These are phyloP conservation scores for Coemansia sp. DNA, from an alignment of 192 early-diverging fungal genomes.

Conservation along the genomic window DNA sequence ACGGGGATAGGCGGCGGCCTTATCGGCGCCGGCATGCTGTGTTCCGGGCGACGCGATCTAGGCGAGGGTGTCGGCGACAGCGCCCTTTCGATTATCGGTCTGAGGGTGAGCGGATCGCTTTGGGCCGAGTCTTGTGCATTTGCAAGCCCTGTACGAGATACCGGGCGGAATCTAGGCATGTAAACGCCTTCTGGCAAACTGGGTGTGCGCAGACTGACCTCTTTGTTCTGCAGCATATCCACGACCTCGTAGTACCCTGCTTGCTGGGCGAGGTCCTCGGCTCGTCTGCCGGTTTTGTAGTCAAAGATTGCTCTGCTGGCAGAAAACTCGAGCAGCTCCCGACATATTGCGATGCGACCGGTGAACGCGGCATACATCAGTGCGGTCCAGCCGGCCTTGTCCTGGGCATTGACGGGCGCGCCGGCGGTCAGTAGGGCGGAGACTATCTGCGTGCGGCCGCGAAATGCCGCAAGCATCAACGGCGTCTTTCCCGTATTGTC, in stretches of 20 bases:
- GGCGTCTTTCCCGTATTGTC: slow-evolving; percentile 40
- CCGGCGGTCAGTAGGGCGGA: slow-evolving; percentile 14
- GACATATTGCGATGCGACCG: slow-evolving; percentile 47
- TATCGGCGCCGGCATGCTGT: slow-evolving; percentile 3
- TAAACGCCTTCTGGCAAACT: slow-evolving; percentile 26
- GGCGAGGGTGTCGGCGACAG: slow-evolving; percentile 13
- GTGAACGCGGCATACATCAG: slow-evolving; percentile 49
- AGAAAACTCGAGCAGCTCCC: slow-evolving; percentile 34
- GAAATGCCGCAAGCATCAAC: slow-evolving; percentile 47
- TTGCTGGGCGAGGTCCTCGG: slow-evolving; percentile 27
- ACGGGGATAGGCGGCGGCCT: slow-evolving; percentile 17
- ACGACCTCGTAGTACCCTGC: slow-evolving; percentile 49
- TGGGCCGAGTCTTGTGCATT: background rate
- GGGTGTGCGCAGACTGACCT: slow-evolving; percentile 20
- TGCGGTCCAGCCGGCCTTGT: slow-evolving; percentile 40
- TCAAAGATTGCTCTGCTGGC: slow-evolving; percentile 12
- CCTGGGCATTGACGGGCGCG: slow-evolving; percentile 26
- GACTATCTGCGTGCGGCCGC: slow-evolving; percentile 33
- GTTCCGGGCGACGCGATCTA: slow-evolving; percentile 2
- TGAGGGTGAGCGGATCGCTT: background rate
- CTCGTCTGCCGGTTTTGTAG: slow-evolving; percentile 9
- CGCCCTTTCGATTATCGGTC: slow-evolving; percentile 18
- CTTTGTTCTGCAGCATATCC: slow-evolving; percentile 34
- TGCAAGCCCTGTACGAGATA: background rate
- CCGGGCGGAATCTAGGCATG: slow-evolving; percentile 21